Evolutionary conservation across 2,329 filamentous ascomycete species (phyloP), one percentile per base, ranked within the genome.

Genomic region (Fusarium praegraminearum): DNA sequence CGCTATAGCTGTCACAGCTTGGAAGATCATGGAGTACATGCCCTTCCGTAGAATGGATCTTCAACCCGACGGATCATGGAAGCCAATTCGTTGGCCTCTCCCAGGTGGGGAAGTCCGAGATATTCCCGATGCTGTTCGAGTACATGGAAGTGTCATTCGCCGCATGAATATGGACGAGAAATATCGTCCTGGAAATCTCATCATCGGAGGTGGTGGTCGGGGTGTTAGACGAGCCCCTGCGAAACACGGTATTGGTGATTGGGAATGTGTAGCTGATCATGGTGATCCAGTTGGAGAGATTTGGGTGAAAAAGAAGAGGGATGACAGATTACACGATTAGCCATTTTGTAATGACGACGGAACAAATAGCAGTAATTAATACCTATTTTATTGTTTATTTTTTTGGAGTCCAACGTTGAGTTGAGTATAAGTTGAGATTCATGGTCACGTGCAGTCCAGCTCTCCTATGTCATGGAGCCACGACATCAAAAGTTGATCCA

Each of bases 11-110:
- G 91, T 93, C 0, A 71, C 90, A 0, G 85, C 84, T 3, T 95
- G 92, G 92, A 91, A 89, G 36, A 77, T 93, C 24, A 93, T 95
- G 92, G 93, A 95, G 75, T 94, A 91, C 76, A 82, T 95, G 26
- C 93, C 93, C 0, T 94, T 95, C 80, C 86, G 91, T 2, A 85
- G 93, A 26, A 94, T 96, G 91, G 93, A 95, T 71, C 81, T 95
- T 10, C 88, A 89, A 65, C 63, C 82, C 0, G 90, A 94, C 66
- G 91, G 91, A 0, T 88, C 87, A 0, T 96, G 93, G 93, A 90
- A 89, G 77, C 90, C 91, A 0, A 95, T 96, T 70, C 84, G 89
- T 11, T 95, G 92, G 91, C 93, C 93, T 0, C 80, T 95, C 4
- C 93, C 93, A 0, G 87, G 89, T 32, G 93, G 93, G 12, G 92